Base-by-base conservation (phyloP, 148 eudicot species). In the Vaccinium corymbosum region DNA sequence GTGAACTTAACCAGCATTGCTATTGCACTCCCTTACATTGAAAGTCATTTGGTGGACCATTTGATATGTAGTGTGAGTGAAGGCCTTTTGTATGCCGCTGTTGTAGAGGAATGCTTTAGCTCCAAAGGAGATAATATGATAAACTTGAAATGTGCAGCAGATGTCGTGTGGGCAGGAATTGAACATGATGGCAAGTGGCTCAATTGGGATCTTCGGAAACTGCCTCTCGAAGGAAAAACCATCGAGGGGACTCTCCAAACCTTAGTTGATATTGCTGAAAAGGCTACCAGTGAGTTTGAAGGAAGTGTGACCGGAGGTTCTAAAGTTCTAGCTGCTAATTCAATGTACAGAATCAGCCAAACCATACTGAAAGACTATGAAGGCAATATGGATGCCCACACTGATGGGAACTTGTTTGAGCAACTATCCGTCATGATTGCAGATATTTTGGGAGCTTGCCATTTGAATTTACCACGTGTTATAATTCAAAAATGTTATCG, bases 371-470 rank as follows among this genome's bases (percentile, higher is more conserved):
- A 50, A 12, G 50, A 52, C 48, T 50, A 52, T 12, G 78, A 71
- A 19, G 14, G 13, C 22, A 19, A 3, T 8, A n/a, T 17, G 13
- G 19, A 32, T 12, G 17, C 25, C 1, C 77, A 50, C 7, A 52
- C 19, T 9, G 64, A 82, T 71, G 51, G 53, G 25, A 12, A 62
- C 32, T 50, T 82, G 64, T 70, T 82, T 12, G 49, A 66, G 76
- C 14, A 80, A 62, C 46, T 80, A 62, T 80, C 82, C n/a, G 4
- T n/a, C 16, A 80, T 80, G 51, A 49, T 50, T 32, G 78, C 84
- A 1, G 20, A 27, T 3, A 51, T 70, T 3, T 48, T 68, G 11
- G 83, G 61, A 51, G 83, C 83, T 51, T 81, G 78, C 22, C 53
- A 70, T 29, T 52, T 79, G 4, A 71, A 82, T 78, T 51, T 82